These are phyloP conservation scores for Cyclostephanos invisitatus DNA, from an alignment of 108 stramenopile genomes.

Conservation along the genomic window DNA sequence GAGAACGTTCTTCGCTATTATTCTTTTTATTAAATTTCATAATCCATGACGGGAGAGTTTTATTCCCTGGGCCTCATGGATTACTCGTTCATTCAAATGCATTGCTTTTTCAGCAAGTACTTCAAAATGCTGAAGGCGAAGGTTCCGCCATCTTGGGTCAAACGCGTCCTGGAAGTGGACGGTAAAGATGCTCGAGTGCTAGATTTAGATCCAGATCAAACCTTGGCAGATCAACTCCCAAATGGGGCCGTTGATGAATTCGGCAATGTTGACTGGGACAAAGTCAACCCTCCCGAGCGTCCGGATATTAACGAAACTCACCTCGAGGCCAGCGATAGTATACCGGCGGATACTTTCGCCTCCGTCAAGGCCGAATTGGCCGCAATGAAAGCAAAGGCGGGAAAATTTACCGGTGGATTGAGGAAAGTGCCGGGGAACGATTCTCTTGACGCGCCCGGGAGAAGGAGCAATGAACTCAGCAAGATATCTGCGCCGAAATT, in stretches of 20 bases:
- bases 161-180: conserved; percentile 71
- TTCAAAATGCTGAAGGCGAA: conserved; percentile 71
- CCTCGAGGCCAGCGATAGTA: conserved; percentile 21
- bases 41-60: neutral
- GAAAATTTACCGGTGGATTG: conserved; percentile 11
- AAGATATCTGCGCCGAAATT: neutral
- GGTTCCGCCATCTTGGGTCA: conserved; percentile 53
- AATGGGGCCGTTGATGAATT: conserved; percentile 37
- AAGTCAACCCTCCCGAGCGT: conserved; percentile 11
- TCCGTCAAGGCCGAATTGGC: conserved; percentile 41
- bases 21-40: neutral
- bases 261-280: conserved; percentile 43
- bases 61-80: neutral
- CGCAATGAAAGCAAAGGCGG: conserved; percentile 37
- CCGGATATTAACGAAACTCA: conserved; percentile 9
- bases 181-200: conserved; percentile 66
- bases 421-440: conserved; percentile 6
- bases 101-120: conserved; percentile 67
- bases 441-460: neutral
- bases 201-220: conserved; percentile 60
- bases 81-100: too few species aligned
- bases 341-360: conserved; percentile 41
- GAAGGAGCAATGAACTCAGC: neutral
- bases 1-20: neutral
- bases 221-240: conserved; percentile 42